phyloP scores from a whole-genome alignment of 2,329 filamentous ascomycete species.

The Ceratocystis cacaofunesta region DNA sequence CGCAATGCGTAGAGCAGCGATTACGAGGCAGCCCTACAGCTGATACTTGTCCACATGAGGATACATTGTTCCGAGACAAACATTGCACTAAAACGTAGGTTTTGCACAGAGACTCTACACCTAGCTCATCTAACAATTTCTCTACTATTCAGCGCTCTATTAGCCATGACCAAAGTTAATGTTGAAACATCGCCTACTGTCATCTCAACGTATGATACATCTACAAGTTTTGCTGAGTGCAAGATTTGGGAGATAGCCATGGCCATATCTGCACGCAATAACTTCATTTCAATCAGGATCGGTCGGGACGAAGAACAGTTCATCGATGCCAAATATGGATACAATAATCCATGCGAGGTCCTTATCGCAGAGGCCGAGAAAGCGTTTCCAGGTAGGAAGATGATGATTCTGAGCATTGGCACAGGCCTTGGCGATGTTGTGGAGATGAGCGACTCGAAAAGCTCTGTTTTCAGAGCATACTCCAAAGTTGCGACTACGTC shows the following conservation, averaged over 20 bases:
- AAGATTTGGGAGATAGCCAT: slow-evolving; percentile 23
- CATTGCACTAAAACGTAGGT: too few relatives aligned
- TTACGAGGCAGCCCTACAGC: too few relatives aligned
- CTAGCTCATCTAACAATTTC: too few relatives aligned
- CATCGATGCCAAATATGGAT: slow-evolving; percentile 23
- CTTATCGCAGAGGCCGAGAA: slow-evolving; percentile 22
- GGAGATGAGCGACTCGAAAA: slow-evolving; percentile 16
- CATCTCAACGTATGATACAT: slow-evolving; percentile 18
- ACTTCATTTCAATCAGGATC: slow-evolving; percentile 20
- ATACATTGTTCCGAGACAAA: too few relatives aligned
- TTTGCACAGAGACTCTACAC: too few relatives aligned
- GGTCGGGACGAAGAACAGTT: slow-evolving; percentile 18
- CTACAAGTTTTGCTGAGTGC: slow-evolving; percentile 18
- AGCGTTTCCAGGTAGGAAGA: slow-evolving; percentile 18
- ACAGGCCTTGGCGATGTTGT: slow-evolving; percentile 21
- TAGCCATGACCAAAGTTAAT: too few relatives aligned
- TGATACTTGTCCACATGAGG: too few relatives aligned
- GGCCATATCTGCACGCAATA: slow-evolving; percentile 22
- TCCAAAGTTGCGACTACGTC: too few relatives aligned
- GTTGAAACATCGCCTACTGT: too few relatives aligned
- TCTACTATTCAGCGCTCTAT: too few relatives aligned
- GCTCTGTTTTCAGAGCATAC: too few relatives aligned
- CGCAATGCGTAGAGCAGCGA: too few relatives aligned
- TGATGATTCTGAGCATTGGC: slow-evolving; percentile 21
- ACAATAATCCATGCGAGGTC: slow-evolving; percentile 24